These are phyloP conservation scores for Trametes polyzona DNA, from an alignment of 1,284 basidiomycete species.

Conservation along the genomic window DNA sequence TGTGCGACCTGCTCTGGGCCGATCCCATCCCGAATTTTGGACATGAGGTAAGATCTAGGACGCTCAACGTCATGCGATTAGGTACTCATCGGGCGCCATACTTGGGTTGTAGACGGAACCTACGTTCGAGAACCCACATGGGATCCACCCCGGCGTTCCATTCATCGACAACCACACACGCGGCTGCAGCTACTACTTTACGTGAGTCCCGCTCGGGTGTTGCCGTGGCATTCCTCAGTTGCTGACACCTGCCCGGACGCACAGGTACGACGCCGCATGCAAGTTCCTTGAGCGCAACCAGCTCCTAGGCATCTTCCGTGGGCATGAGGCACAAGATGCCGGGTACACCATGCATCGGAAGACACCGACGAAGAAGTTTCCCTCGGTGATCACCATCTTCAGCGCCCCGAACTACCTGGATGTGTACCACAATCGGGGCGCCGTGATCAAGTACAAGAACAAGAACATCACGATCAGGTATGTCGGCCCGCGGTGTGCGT, in stretches of 20 bases:
- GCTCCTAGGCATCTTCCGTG: constrained; percentile 92
- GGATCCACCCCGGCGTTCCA: constrained; percentile 46
- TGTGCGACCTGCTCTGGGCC: constrained; percentile 96
- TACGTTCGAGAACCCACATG: constrained; percentile 38
- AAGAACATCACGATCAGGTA: constrained; percentile 94
- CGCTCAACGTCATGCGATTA: neutral
- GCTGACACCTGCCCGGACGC: constrained; percentile 7
- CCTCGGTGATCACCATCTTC: constrained; percentile 95
- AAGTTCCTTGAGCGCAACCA: constrained; percentile 93
- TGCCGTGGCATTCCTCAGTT: neutral
- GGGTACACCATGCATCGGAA: constrained; percentile 97
- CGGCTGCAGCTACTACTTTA: constrained; percentile 96
- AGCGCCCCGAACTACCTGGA: constrained; percentile 97
- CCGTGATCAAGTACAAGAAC: constrained; percentile 97
- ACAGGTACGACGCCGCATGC: constrained; percentile 90
- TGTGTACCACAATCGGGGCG: constrained; percentile 95
- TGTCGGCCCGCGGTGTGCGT: neutral
- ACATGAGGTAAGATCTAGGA: constrained; percentile 32
- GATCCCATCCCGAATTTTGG: constrained; percentile 75
- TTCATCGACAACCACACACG: constrained; percentile 91
- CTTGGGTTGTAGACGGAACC: constrained; percentile 40
- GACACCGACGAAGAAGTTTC: constrained; percentile 89
- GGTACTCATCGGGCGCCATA: neutral
- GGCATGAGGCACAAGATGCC: constrained; percentile 97
- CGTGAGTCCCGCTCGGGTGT: constrained; percentile 55